A percentile compares a stretch with the other conserved stretches of the same genome.
phyloP scores from a whole-genome alignment of 2,329 filamentous ascomycete genomes.

The Xylariaceae sp. region DNA sequence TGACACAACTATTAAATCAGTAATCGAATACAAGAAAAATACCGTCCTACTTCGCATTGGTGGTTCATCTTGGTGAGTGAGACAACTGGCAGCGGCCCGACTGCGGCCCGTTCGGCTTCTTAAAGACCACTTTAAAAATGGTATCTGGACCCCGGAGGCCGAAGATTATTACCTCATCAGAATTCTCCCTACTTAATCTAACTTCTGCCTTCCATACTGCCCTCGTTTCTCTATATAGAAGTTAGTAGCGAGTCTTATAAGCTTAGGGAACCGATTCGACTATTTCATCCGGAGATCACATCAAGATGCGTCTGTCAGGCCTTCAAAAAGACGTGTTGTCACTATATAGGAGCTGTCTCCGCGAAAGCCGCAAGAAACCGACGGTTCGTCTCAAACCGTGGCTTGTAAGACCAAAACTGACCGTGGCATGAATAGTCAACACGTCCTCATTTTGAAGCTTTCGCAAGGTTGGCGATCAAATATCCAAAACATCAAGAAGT shows the following conservation, averaged over 20 bases:
- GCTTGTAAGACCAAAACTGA: constrained; percentile 1
- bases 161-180: constrained; percentile 3
- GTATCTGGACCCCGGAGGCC: no score
- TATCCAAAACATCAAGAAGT: background rate
- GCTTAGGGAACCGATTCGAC: background rate
- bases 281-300: background rate
- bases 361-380: constrained; percentile 82
- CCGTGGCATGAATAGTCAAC: constrained; percentile 50
- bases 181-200: background rate
- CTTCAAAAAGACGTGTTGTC: constrained; percentile 88
- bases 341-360: constrained; percentile 85
- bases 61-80: background rate
- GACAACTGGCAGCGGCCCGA: background rate
- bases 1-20: no score
- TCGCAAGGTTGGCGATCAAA: constrained; percentile 59
- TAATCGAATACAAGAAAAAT: no score
- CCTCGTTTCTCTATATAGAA: background rate
- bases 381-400: constrained; percentile 54
- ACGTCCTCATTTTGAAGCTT: constrained; percentile 66
- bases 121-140: constrained; percentile 10
- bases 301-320: constrained; percentile 70
- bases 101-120: background rate
- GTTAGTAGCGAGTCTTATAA: background rate
- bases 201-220: constrained; percentile 1
- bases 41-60: background rate